Base-by-base conservation (phyloP, 1,284 basidiomycete genomes). In the Sphaerobolus stellatus region DNA sequence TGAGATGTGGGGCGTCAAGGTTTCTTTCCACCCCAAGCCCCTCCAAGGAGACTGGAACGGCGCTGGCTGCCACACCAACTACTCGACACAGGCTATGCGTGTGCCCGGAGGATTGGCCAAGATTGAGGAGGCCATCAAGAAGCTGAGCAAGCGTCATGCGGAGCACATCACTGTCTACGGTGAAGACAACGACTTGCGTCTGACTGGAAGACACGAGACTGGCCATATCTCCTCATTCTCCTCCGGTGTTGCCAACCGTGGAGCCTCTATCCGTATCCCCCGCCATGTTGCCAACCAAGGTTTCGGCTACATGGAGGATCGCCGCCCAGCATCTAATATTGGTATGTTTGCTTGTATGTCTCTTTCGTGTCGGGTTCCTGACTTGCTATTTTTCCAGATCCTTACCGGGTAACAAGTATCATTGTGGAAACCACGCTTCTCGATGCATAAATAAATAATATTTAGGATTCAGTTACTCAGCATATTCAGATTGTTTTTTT, bases 1-100 rank as follows among this genome's bases (percentile, higher is more conserved):
- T 62, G 96, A 98, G 76, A 94, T 98, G 76, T 99, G 96, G 96
- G 92, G 89, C 62, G 79, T 98, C 79, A 97, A 94, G 75, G 95
- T 94, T 53, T 92, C 95, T 63, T 94, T 99, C 93, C 97, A 99
- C 84, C 97, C 97, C 71, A 99, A 99, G 78, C 96, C 96, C 59
- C 88, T 99, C 67, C 75, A 80, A 65, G 97, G 97, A 64, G 97
- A 99, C 75, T 99, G 97, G 97, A 99, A 99, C 77, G 97, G 97
- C 71, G 97, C 97, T 60, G 97, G 97, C 58, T 93, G 90, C 78
- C 93, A 93, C 82, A 90, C 88, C 75, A 97, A 96, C 84, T 96
- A 83, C 82, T 92, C 88, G 64, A 97, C 95, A 64, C 86, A 89
- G 74, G 80, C 79, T 49, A 98, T 96, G 88, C 92, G 94, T 62